A percentile compares a stretch with the other conserved stretches of the same genome.
Evolutionary conservation across 2,329 filamentous ascomycete genomes (phyloP).

Genomic region (Penicillium sclerotigenum): DNA sequence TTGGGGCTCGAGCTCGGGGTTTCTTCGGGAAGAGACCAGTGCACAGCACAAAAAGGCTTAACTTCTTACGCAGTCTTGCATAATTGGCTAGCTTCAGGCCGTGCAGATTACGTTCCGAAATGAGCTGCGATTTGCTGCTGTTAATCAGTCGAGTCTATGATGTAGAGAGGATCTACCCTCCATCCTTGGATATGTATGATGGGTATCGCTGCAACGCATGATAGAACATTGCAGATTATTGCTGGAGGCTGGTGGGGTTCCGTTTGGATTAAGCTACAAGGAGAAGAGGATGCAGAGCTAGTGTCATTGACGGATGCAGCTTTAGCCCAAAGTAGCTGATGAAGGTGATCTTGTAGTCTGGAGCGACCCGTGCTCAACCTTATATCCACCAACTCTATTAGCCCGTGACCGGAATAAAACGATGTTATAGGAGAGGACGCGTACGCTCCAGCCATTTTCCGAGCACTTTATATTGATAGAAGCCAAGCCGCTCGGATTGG

Average conservation of each 20-base stretch:
- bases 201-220: not conserved
- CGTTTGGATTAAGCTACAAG: too few species aligned
- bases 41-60: slow-evolving; percentile 17
- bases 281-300: not conserved
- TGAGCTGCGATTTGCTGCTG: not conserved
- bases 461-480: not conserved
- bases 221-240: not conserved
- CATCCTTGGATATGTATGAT: not conserved
- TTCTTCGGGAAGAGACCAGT: slow-evolving; percentile 16
- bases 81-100: slow-evolving; percentile 23
- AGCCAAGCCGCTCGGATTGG: not conserved
- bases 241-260: not conserved
- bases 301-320: not conserved
- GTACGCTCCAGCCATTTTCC: not conserved
- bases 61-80: slow-evolving; percentile 24
- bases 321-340: not conserved
- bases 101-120: slow-evolving; percentile 2
- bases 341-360: too few species aligned
- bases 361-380: not conserved
- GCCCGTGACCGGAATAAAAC: not conserved
- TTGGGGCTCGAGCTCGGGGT: slow-evolving; percentile 4
- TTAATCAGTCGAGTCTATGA: not conserved
- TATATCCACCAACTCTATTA: not conserved
- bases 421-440: not conserved
- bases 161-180: not conserved